Evolutionary conservation across 306 rosid species (phyloP), one percentile per base, ranked within the genome.

Genomic region (Carpinus viminea): DNA sequence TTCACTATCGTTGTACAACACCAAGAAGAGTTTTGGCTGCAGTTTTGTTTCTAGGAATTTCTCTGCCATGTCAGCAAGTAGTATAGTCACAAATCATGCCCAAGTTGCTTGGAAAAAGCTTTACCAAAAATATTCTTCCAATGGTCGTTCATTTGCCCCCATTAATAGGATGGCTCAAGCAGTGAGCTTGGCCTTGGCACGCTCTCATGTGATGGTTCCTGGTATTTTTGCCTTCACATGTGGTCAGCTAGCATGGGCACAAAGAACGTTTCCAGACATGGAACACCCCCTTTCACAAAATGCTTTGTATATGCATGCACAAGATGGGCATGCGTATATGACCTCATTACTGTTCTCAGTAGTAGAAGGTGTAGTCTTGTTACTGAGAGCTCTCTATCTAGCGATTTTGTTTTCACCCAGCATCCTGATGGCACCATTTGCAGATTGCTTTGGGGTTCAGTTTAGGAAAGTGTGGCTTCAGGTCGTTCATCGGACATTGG

Each of bases 231-330:
- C 99, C 4, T 70, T 90, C 80, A 69, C 90, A 16, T 87, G 87
- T 65, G 98, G 99, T 68, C 91, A 95, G 86, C 74, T 90, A 85
- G 97, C 97, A 79, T 90, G 89, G 83, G 90, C 91, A 69, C 97
- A 90, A 80, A 71, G 85, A 81, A 74, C 85, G 41, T 81, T 77
- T 76, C 84, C 85, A 50, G 91, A 83, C 66, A 73, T 73, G 0
- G 97, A 93, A 17, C 82, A 76, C 55, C 75, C 83, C 75, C 81
- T 90, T 52, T 84, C 97, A 53, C 81, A 87, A 18, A 89, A 80
- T 72, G 80, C 83, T 77, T 77, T 95, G 75, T 90, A 87, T 59
- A 87, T 82, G 83, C 93, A 79, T 28, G 98, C 98, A 59, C 91
- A 85, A 78, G 93, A 95, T 90, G 98, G 98, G 34, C 94, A 90